Percentiles rank a stretch among this genome's conserved stretches.
These are phyloP conservation scores for Fusarium humuli DNA, from an alignment of 2,329 filamentous ascomycete genomes.

Conservation along the genomic window DNA sequence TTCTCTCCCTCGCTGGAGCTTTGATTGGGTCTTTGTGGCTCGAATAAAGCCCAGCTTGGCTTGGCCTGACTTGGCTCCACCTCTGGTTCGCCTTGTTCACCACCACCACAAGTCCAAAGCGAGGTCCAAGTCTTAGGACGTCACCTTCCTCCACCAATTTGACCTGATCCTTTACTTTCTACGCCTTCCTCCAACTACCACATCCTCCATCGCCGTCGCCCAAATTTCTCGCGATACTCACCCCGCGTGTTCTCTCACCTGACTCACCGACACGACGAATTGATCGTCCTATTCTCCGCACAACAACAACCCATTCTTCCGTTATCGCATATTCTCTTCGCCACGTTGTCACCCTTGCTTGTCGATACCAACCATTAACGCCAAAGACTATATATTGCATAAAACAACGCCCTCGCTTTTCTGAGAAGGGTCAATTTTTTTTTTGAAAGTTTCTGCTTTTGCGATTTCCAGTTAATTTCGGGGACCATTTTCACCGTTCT, in stretches of 20 bases:
- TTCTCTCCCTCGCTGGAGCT: conserved; percentile 23
- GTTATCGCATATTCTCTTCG: conserved; percentile 30
- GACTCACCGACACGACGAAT: conserved; percentile 20
- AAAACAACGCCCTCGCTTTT: not conserved
- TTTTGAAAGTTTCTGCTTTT: not conserved
- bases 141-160: conserved; percentile 36
- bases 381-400: not conserved
- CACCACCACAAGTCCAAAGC: conserved; percentile 11
- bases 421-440: not conserved
- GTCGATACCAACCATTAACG: conserved; percentile 6
- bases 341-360: conserved; percentile 30
- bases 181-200: conserved; percentile 13
- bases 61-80: conserved; percentile 36
- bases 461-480: not conserved
- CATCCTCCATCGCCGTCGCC: conserved; percentile 4
- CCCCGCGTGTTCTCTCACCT: not conserved
- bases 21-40: conserved; percentile 28
- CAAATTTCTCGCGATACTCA: conserved; percentile 16
- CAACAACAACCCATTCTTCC: conserved; percentile 8
- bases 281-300: conserved; percentile 10
- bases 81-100: conserved; percentile 32
- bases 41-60: conserved; percentile 30
- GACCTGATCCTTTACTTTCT: conserved; percentile 16
- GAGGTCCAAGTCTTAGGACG: conserved; percentile 22
- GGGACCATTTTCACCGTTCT: conserved; percentile 9